Evolutionary conservation across 1,284 basidiomycete species (phyloP), one percentile per base, ranked within the genome.

Genomic region (Mycena citricolor): DNA sequence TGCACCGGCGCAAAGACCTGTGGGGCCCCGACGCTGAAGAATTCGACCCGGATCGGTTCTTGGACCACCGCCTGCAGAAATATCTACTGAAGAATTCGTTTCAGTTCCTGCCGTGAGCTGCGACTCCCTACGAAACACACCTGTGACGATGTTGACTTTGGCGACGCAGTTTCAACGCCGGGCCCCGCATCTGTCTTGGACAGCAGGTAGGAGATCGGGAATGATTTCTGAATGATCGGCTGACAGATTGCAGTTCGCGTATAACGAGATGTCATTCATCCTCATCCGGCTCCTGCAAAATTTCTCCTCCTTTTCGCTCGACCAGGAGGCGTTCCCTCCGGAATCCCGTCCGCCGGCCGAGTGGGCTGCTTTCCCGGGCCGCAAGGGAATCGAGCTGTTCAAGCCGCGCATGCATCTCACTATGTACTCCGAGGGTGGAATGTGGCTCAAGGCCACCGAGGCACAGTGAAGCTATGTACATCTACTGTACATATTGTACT

Each of bases 31-130:
- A 66, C 39, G 62, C 64, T 0, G 45, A 62, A 25, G 57, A 62
- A 23, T 79, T 77, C 51, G 74, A 77, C 49, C 77, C 76, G 0
- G 68, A 77, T 44, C 64, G 77, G 1, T 78, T 72, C 63, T 49
- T 78, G 7, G 76, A 77, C 45, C 64, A 63, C 12, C 58, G 69
- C 23, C 31, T 66, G 10, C 52, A 64, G 39, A 65, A 64, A 47
- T 69, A 70, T 42, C 58, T 69, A 16, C 61, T 59, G 4, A 51
- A 57, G 5, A 72, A 72, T 47, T 69, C 71, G 8, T 70, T 68
- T 57, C 66, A 70, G 32, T 73, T 72, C 58, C 47, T 68, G 1
- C 70, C 71, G 21, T 44, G 12, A 8, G 19, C 23, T 8, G n/a
- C n/a, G n/a, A n/a, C n/a, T n/a, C n/a, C n/a, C n/a, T n/a, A n/a